A percentile compares a stretch with the other conserved stretches of the same genome.
Conservation (phyloP, 129 eudicot genomes). For the Artemisia annua region DNA sequence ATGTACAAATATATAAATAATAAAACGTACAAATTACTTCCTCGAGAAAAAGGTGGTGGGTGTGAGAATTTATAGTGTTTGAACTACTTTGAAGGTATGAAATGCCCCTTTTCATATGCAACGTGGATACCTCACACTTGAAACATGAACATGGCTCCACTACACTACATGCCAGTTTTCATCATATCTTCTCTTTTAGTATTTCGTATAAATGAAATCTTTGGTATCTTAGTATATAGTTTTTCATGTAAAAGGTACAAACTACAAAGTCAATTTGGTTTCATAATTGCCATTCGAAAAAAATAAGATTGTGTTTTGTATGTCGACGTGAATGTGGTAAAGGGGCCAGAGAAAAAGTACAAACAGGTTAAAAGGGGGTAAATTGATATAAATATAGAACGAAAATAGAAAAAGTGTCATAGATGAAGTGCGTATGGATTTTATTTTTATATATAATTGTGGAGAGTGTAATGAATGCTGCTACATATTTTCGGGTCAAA, state of each 20-base stretch:
- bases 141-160: conserved; percentile 27
- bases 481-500: conserved; percentile 21
- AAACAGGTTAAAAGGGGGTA: neutral
- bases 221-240: neutral
- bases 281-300: too few species aligned
- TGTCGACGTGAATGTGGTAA: neutral
- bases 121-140: conserved; percentile 33
- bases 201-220: neutral
- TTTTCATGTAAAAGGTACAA: neutral
- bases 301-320: neutral
- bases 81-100: conserved; percentile 16
- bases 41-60: conserved; percentile 6
- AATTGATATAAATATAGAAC: neutral
- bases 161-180: conserved; percentile 20
- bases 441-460: neutral
- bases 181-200: neutral
- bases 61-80: conserved; percentile 21
- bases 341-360: neutral
- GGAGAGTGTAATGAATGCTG: conserved; percentile 32
- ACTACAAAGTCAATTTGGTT: neutral
- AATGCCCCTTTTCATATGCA: conserved; percentile 7
- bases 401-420: neutral
- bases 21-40: neutral
- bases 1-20: neutral
- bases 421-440: neutral